Base-by-base conservation (phyloP, 306 rosid species). In the Purshia tridentata region DNA sequence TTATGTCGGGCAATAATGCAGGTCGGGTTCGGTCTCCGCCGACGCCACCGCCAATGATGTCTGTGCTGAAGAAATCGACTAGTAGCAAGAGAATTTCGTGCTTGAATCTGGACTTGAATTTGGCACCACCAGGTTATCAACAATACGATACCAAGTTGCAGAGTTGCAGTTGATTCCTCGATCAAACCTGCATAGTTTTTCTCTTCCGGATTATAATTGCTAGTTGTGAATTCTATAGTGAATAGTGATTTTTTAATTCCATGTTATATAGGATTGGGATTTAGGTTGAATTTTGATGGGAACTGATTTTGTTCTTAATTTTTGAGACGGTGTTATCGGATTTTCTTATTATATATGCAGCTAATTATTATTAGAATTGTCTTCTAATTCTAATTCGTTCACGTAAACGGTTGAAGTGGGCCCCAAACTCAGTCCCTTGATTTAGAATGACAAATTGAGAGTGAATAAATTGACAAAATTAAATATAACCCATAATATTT, bases 61-160 rank as follows among this genome's bases (percentile, higher is more conserved):
- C 84, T 9, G 70, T 85, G 8, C 60, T 84, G 68, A 85, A 83
- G 82, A 88, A 82, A 69, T 68, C 85, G 40, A 75, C 35, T 57
- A 78, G 77, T 8, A 72, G 22, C 13, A 82, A 74, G 20, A 77
- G 80, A 64, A 72, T 80, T 23, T 63, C 76, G 72, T 78, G 86
- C 60, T 69, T 86, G 70, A 90, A 87, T 57, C 67, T 88, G 86
- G 89, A 85, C 67, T 67, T 90, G 77, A 86, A 84, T 76, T 69
- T 78, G 71, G 78, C 72, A 9, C 87, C 84, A 29, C 70, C 78
- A 0, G 76, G 66, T 18, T 44, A 63, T 39, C 11, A 60, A n/a
- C 41, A 20, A 39, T 53, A 67, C 39, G 73, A 76, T 65, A 20
- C 29, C 29, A 23, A 23, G 29, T 57, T 62, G 67, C 81, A 74